These are phyloP conservation scores for Tetracladium marchalianum DNA, from an alignment of 495 filamentous ascomycete species.

Conservation along the genomic window DNA sequence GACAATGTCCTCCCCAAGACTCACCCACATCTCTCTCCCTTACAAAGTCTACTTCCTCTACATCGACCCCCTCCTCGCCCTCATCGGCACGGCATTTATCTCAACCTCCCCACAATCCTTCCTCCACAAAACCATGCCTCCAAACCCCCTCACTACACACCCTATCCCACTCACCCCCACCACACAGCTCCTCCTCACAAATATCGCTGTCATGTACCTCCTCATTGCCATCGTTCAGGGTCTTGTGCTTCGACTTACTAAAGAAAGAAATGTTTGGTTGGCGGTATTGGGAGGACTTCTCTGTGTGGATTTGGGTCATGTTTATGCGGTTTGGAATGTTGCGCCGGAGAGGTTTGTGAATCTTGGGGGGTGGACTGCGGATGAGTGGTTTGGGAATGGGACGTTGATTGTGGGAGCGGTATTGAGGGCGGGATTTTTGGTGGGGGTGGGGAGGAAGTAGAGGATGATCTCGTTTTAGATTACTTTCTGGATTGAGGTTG, in stretches of 20 bases:
- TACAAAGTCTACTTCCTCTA: slow-evolving; percentile 15
- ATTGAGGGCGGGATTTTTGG: slow-evolving; percentile 6
- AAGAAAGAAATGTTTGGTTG: slow-evolving; percentile 11
- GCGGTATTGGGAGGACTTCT: slow-evolving; percentile 1
- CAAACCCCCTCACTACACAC: neutral
- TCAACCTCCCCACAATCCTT: slow-evolving; percentile 4
- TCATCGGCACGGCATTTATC: slow-evolving; percentile 8
- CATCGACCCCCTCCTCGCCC: slow-evolving; percentile 14
- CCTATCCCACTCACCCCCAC: slow-evolving; percentile 6
- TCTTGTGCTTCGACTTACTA: slow-evolving; percentile 8
- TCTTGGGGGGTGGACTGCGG: slow-evolving; percentile 4
- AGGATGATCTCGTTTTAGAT: too few species aligned
- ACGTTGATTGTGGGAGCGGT: slow-evolving; percentile 5
- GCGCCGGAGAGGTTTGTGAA: slow-evolving; percentile 2
- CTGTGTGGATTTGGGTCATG: slow-evolving; percentile 10
- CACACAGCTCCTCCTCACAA: slow-evolving; percentile 7
- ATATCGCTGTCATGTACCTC: slow-evolving; percentile 13
- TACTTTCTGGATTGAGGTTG: too few species aligned
- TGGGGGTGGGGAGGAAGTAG: slow-evolving; percentile 18
- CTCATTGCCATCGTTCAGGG: slow-evolving; percentile 13
- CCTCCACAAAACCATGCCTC: slow-evolving; percentile 4
- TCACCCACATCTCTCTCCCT: slow-evolving; percentile 4
- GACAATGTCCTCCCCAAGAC: neutral
- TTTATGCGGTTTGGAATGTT: slow-evolving; percentile 13
- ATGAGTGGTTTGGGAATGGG: slow-evolving; percentile 19